phyloP scores from a whole-genome alignment of 345 rosid genomes.

The Psidium friedrichsthalianum region DNA sequence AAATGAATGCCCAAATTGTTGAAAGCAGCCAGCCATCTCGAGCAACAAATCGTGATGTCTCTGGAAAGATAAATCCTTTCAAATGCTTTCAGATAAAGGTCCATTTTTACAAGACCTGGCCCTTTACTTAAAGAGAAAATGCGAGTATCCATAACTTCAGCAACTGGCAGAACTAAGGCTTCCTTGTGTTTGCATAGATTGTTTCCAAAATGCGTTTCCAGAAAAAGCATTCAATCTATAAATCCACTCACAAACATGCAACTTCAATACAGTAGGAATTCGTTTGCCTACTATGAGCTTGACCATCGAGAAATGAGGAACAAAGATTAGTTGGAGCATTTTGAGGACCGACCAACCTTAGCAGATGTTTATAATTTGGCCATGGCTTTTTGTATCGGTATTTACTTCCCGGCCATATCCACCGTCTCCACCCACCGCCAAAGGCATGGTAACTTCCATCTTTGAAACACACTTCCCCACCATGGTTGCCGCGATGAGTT shows the following conservation, averaged over 20 bases:
- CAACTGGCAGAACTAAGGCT: slow-evolving; percentile 30
- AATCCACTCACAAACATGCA: neutral
- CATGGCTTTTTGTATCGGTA: too few relatives aligned
- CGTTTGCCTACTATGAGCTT: neutral
- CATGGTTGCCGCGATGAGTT: too few relatives aligned
- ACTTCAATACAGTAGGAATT: neutral
- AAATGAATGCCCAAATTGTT: slow-evolving; percentile 24
- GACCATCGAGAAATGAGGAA: too few relatives aligned
- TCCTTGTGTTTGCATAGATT: neutral
- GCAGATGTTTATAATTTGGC: too few relatives aligned
- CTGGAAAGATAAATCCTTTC: slow-evolving; percentile 32
- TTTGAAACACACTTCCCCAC: too few relatives aligned
- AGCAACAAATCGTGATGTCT: slow-evolving; percentile 30
- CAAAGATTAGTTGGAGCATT: too few relatives aligned
- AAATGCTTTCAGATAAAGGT: slow-evolving; percentile 34
- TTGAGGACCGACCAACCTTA: too few relatives aligned
- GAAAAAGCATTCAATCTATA: neutral
- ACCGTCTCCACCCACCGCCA: too few relatives aligned
- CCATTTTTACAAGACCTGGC: slow-evolving; percentile 18
- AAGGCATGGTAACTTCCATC: too few relatives aligned
- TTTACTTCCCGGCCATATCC: too few relatives aligned
- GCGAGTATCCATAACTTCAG: slow-evolving; percentile 43
- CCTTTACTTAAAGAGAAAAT: slow-evolving; percentile 10
- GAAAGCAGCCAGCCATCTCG: slow-evolving; percentile 29
- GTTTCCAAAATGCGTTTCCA: neutral